Base-by-base conservation (phyloP, 768 basidiomycete species). In the Hebeloma cylindrosporum region DNA sequence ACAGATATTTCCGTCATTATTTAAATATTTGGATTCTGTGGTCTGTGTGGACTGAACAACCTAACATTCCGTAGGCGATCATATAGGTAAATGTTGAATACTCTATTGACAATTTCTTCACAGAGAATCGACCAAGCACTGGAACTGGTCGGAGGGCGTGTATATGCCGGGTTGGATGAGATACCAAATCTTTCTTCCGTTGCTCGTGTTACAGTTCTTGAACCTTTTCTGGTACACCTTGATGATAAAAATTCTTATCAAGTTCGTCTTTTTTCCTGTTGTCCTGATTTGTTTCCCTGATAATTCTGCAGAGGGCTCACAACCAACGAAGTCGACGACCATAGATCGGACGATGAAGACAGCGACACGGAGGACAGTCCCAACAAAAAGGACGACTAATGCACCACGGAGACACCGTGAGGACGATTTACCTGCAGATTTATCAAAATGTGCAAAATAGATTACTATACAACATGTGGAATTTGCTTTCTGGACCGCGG, bases 211-310 rank as follows among this genome's bases (percentile, higher is more conserved):
- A 11, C 91, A 93, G 61, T 54, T 79, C 29, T 73, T 99, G 56
- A 97, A 97, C 60, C 47, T 95, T 18, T 96, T 96, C 73, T 97
- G 94, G 94, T 95, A 89, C 63, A 82, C 73, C 66, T 72, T 93
- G 20, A 93, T 97, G 62, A 65, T 78, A 61, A 82, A 91, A 42
- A 85, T 95, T 40, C 71, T 86, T 11, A 64, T 75, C 37, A 76
- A 87, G 90, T 92, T 51, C 32, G 82, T 69, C 40, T 6, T 22
- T n/a, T 11, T 21, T 18, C 31, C 26, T n/a, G 48, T 14, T 38
- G 40, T 14, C 29, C 41, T 23, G 48, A 14, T n/a, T 28, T 31
- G 21, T 30, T 52, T 18, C 43, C 58, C 22, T 62, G 35, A 3
- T 38, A 11, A 40, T 16, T 25, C 18, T 38, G 7, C 40, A 91